Evolutionary conservation across 2,329 filamentous ascomycete genomes (phyloP), one percentile per base, ranked within the genome.

Genomic region (Talaromyces sp.): DNA sequence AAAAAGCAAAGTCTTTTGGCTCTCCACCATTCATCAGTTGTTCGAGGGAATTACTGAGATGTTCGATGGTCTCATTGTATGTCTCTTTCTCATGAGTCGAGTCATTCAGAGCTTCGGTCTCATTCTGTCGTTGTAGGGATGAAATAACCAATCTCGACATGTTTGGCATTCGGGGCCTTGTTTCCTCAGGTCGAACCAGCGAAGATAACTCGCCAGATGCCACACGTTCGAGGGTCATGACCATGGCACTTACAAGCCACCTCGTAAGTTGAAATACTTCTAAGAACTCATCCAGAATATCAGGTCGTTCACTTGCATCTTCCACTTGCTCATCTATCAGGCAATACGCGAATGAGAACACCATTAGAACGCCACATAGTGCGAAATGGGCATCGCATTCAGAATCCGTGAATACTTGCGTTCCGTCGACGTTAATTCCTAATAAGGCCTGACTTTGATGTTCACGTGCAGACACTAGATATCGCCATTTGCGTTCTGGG

Each of bases 1-100:
- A 88, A 85, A 50, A 85, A 76, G 68, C 58, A 47, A 66, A 63
- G 6, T 66, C 57, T 48, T 62, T 62, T 8, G 64, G 63, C 39
- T 70, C 67, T n/a, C 64, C 58, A 4, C 68, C 66, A 20, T 56
- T 58, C 39, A 67, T 62, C n/a, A 72, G 57, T 44, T 62, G 61
- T 22, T 67, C 65, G 10, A 72, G 55, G 2, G 61, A 63, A 17
- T 48, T 44, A 11, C 63, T 58, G 30, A 72, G 51, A 29, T 70
- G 58, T 11, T 62, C 53, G 13, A 72, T 69, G 3, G 67, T 58
- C 7, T 53, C 37, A 8, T 61, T 58, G 35, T 68, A 72, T 9
- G 63, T 46, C 1, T 61, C 62, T 16, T 55, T 64, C 22, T 70
- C 63, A 32, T 72, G 69, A 6, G 49, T 29, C 0, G 63, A 51